A percentile compares a stretch with the other conserved stretches of the same genome.
Conservation (phyloP, 1,284 basidiomycete species). For the Cystobasidiaceae sp. region DNA sequence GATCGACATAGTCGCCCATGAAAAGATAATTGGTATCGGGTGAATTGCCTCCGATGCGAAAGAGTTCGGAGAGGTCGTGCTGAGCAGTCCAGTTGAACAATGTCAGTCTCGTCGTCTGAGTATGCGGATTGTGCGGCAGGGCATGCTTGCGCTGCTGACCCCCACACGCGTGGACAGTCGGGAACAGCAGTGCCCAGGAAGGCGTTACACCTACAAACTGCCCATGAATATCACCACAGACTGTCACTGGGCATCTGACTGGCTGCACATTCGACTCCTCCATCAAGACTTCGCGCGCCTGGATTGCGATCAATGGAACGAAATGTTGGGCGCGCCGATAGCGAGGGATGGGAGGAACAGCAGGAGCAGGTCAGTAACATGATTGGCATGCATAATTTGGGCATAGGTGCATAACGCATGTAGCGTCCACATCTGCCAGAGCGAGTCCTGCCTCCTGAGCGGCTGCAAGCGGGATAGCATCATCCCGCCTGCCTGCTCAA, state of each 20-base stretch:
- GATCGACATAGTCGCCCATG: conserved; percentile 99
- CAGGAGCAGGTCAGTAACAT: too few species aligned
- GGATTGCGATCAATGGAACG: conserved; percentile 29
- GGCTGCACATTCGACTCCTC: conserved; percentile 98
- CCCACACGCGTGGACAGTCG: not conserved
- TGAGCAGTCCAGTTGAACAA: conserved; percentile 46
- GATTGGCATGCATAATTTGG: too few species aligned
- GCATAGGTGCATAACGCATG: too few species aligned
- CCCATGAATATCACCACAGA: conserved; percentile 97
- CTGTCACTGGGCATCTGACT: conserved; percentile 93
- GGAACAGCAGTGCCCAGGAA: not conserved
- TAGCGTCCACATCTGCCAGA: too few species aligned
- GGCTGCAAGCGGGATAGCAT: too few species aligned
- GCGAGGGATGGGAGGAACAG: conserved; percentile 32
- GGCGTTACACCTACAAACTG: conserved; percentile 69
- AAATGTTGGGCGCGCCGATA: conserved; percentile 17
- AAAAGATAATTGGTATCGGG: conserved; percentile 99
- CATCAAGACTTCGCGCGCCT: conserved; percentile 96
- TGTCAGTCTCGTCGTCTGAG: too few species aligned
- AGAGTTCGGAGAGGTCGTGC: conserved; percentile 99
- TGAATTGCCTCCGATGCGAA: conserved; percentile 98
- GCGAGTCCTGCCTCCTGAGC: too few species aligned
- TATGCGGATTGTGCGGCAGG: too few species aligned
- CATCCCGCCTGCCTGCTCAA: too few species aligned
- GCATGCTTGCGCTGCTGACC: too few species aligned